Base-by-base conservation (phyloP, 1,139 yeast genomes). In the Lipomyces yarrowii region DNA sequence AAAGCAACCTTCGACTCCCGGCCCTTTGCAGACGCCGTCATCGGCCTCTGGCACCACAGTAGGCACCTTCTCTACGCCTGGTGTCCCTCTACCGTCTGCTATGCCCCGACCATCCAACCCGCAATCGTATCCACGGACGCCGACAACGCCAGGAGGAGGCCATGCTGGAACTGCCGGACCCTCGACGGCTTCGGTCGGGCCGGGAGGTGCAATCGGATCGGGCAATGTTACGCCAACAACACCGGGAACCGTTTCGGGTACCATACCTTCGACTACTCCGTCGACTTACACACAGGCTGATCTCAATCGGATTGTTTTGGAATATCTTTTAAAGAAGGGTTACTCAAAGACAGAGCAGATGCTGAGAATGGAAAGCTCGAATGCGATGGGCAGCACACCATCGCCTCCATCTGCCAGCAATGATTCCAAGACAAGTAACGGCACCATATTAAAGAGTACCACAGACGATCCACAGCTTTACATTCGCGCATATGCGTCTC, bases 291-390 rank as follows among this genome's bases (percentile, higher is more conserved):
- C 87, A 0, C 93, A 89, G 63, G 91, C 93, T 0, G 97, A 93
- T 77, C 82, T 93, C 77, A 91, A 93, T 77, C 81, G 96, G 71
- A 90, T 93, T 74, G 98, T 94, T 48, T 82, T 94, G 73, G 99
- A 94, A 73, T 94, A 94, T 74, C 83, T 96, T 71, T 90, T 88
- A 77, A 93, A 94, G 75, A 92, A 93, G 76, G 99, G 99, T 2
- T 96, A 91, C 75, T 93, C 91, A 71, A 86, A 89, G 71, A 93
- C 98, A 0, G 99, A 96, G 76, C 92, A 97, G 3, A 91, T 92
- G 88, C 83, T 94, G 68, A 84, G 99, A 70, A 86, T 92, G 70
- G 99, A 96, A 76, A 87, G 81, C 37, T 70, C 73, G 46, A 69
- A 65, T 11, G 55, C 57, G 5, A 21, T 52, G 11, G 51, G 55